phyloP scores from a whole-genome alignment of 345 rosid genomes.

The Hibiscus tridactylites region DNA sequence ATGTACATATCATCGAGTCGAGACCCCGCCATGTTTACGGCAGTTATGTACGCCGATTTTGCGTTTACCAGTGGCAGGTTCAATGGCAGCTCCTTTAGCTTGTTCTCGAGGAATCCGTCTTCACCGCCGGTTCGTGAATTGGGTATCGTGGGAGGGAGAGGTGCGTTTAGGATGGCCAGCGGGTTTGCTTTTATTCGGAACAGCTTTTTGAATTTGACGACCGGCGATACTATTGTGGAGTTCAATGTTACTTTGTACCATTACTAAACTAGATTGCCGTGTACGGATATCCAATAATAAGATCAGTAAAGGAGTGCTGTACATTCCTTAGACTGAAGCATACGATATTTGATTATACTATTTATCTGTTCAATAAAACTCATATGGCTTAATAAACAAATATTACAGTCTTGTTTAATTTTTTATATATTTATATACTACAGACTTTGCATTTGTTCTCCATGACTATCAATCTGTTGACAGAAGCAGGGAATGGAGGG shows the following conservation, averaged over 20 bases:
- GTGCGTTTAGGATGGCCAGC: slow-evolving; percentile 34
- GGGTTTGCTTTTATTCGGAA: slow-evolving; percentile 28
- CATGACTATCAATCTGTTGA: too few species aligned
- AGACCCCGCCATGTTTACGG: slow-evolving; percentile 7
- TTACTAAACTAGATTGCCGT: neutral
- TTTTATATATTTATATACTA: too few species aligned
- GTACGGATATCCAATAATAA: too few species aligned
- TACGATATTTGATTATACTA: too few species aligned
- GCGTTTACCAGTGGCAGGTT: slow-evolving; percentile 28
- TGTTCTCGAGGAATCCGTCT: slow-evolving; percentile 38
- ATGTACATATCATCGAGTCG: slow-evolving; percentile 28
- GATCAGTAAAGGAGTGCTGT: too few species aligned
- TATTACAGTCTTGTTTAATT: too few species aligned
- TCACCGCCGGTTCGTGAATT: slow-evolving; percentile 6
- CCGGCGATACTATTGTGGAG: slow-evolving; percentile 31
- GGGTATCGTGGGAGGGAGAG: slow-evolving; percentile 23
- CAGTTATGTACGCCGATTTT: slow-evolving; percentile 31
- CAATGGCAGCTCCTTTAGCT: slow-evolving; percentile 37
- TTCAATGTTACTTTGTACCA: slow-evolving; percentile 29
- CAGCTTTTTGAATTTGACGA: slow-evolving; percentile 16
- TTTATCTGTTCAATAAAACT: too few species aligned
- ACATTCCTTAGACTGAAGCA: too few species aligned
- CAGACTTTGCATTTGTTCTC: too few species aligned
- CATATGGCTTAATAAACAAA: too few species aligned
- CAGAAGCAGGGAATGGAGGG: too few species aligned